Evolutionary conservation across 1,139 yeast genomes (phyloP).

Genomic region (Candida sp.): DNA sequence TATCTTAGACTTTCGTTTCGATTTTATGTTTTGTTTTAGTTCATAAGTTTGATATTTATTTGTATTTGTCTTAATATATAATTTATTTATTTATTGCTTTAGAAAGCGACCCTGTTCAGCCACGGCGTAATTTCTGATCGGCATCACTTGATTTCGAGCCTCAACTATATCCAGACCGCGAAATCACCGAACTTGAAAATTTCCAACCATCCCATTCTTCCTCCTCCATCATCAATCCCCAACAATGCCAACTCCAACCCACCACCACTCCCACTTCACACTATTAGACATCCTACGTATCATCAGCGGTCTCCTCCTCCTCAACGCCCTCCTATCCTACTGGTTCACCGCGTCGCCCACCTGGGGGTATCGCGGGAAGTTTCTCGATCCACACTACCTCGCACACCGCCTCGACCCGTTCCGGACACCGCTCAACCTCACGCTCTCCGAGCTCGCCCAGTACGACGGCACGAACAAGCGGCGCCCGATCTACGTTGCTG

Average conservation of each 20-base stretch:
- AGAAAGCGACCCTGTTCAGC: too few species aligned
- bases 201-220: too few species aligned
- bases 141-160: too few species aligned
- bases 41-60: background rate
- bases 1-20: background rate
- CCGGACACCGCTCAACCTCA: slow-evolving; percentile 28
- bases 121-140: too few species aligned
- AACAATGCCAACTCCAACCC: background rate
- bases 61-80: background rate
- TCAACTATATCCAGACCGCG: too few species aligned
- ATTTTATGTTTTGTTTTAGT: background rate
- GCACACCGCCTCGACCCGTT: slow-evolving; percentile 22
- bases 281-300: slow-evolving; percentile 47
- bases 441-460: slow-evolving; percentile 50
- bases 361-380: slow-evolving; percentile 61
- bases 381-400: slow-evolving; percentile 50
- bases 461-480: slow-evolving; percentile 56
- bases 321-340: slow-evolving; percentile 55
- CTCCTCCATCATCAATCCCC: background rate
- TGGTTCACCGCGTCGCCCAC: slow-evolving; percentile 51
- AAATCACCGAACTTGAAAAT: too few species aligned
- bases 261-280: slow-evolving; percentile 1
- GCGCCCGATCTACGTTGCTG: slow-evolving; percentile 65
- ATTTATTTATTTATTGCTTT: slow-evolving; percentile 1
- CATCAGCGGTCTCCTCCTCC: slow-evolving; percentile 48